Evolutionary conservation across 106 monocot species (phyloP).

Genomic region (Triglochin maritima): DNA sequence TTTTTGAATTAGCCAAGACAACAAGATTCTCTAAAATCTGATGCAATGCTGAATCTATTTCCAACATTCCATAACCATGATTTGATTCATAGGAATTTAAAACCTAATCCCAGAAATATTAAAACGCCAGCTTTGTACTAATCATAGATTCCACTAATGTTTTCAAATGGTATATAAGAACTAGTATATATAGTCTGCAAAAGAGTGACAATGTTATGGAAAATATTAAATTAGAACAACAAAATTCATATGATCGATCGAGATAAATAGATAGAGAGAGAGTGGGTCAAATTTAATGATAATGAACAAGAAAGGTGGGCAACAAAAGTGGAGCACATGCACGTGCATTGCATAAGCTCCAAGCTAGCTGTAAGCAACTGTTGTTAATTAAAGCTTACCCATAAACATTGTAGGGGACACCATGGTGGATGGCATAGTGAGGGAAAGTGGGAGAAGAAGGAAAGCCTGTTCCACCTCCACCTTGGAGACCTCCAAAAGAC

Average conservation of each 20-base stretch:
- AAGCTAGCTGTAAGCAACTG: neutral
- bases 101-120: too few relatives aligned
- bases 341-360: constrained; percentile 11
- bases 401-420: constrained; percentile 80
- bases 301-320: neutral
- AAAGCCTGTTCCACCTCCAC: constrained; percentile 46
- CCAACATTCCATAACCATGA: too few relatives aligned
- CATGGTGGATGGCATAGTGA: constrained; percentile 91
- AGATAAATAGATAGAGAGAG: constrained; percentile 1
- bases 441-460: constrained; percentile 63
- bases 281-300: constrained; percentile 3
- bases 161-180: too few relatives aligned
- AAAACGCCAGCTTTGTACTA: too few relatives aligned
- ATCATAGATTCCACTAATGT: too few relatives aligned
- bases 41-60: too few relatives aligned
- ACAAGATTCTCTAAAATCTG: too few relatives aligned
- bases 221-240: neutral
- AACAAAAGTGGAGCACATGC: neutral
- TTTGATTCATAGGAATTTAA: too few relatives aligned
- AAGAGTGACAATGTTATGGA: too few relatives aligned
- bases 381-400: constrained; percentile 45
- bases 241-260: neutral
- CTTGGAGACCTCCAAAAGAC: constrained; percentile 39
- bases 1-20: too few relatives aligned
- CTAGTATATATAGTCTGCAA: too few relatives aligned